phyloP scores from a whole-genome alignment of 345 rosid species.

The Aurinia saxatilis region DNA sequence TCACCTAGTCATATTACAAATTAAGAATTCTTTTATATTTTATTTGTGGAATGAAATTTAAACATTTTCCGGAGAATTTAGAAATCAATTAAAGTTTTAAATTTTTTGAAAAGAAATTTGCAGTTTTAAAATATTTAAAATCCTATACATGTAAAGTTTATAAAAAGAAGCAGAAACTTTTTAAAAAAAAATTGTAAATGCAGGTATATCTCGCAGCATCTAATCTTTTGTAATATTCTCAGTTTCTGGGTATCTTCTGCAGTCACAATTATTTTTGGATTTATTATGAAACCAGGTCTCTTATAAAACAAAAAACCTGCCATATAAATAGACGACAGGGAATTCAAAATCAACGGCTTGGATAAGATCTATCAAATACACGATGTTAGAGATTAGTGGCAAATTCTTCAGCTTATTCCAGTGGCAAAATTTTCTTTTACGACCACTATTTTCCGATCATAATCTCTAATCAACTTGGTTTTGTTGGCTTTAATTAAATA shows the following conservation, averaged over 20 bases:
- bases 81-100: too few relatives aligned
- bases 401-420: too few relatives aligned
- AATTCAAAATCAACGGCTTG: slow-evolving; percentile 38
- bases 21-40: too few relatives aligned
- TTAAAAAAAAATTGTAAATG: background rate
- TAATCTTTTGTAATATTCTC: slow-evolving; percentile 16
- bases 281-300: slow-evolving; percentile 19
- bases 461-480: background rate
- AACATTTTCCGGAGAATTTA: too few relatives aligned
- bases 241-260: slow-evolving; percentile 12
- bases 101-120: too few relatives aligned
- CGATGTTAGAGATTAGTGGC: background rate
- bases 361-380: slow-evolving; percentile 26
- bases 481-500: background rate
- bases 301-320: slow-evolving; percentile 17
- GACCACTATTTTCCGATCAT: too few relatives aligned
- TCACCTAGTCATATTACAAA: too few relatives aligned
- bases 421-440: too few relatives aligned
- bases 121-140: too few relatives aligned
- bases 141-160: too few relatives aligned
- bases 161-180: background rate
- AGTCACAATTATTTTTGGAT: slow-evolving; percentile 27
- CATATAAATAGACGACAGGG: slow-evolving; percentile 27
- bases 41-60: too few relatives aligned
- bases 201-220: slow-evolving; percentile 21